Conservation (phyloP, 2,329 filamentous ascomycete species). For the Trichoderma arundinaceum region DNA sequence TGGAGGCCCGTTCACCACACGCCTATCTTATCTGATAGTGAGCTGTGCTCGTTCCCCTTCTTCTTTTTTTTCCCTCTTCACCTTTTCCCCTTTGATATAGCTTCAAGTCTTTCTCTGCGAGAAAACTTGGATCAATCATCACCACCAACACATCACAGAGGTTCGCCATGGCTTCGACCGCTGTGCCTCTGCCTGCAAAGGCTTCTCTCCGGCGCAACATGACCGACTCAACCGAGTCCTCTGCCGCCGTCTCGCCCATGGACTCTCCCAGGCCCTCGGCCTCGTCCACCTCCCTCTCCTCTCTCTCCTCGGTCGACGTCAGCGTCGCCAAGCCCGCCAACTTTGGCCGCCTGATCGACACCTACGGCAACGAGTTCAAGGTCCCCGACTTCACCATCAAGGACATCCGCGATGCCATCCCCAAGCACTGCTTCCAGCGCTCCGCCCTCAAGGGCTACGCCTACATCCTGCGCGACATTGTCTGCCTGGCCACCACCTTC, state of each 20-base stretch:
- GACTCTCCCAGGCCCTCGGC: conserved; percentile 68
- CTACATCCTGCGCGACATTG: conserved; percentile 85
- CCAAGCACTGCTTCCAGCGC: conserved; percentile 94
- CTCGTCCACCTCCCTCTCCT: conserved; percentile 92
- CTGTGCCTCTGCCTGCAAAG: conserved; percentile 47
- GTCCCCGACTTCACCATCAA: conserved; percentile 97
- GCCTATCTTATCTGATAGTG: conserved; percentile 27
- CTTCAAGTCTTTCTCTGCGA: not conserved
- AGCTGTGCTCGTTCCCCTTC: conserved; percentile 19
- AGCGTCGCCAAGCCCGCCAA: conserved; percentile 47
- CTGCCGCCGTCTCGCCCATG: conserved; percentile 61
- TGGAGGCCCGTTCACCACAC: conserved; percentile 13
- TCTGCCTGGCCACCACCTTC: conserved; percentile 76
- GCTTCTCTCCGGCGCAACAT: conserved; percentile 56
- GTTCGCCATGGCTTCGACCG: conserved; percentile 54
- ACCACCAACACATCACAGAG: not conserved
- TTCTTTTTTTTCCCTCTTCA: not conserved
- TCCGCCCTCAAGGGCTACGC: conserved; percentile 74
- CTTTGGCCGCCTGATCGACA: conserved; percentile 79
- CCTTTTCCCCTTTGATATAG: not conserved
- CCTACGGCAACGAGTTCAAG: conserved; percentile 92
- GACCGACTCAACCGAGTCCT: conserved; percentile 60
- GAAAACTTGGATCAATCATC: not conserved
- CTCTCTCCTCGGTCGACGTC: conserved; percentile 71
- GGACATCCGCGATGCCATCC: conserved; percentile 95